Evolutionary conservation across 2,329 filamentous ascomycete genomes (phyloP), one percentile per base, ranked within the genome.

Genomic region (Hypoxylon sp.): DNA sequence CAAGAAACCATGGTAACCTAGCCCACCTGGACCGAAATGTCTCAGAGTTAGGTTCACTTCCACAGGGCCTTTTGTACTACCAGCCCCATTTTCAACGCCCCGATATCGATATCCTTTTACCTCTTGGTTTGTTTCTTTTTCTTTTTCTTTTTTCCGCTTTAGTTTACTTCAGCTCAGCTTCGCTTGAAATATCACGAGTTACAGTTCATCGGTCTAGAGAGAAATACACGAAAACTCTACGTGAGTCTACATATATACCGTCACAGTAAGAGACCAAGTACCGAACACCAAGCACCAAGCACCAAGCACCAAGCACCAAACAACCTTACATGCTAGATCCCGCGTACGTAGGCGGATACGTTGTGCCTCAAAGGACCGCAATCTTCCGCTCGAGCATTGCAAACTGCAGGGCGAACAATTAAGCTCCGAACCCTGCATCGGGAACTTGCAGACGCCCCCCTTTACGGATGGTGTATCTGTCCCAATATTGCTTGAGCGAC

Each of bases 351-450:
- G 40, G 36, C 51, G 51, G 51, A 29, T 55, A 48, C 8, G 34
- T 30, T 51, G 45, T 59, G 38, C 30, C 26, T 52, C 44, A 15
- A 7, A 35, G 15, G 15, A 44, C 26, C 27, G 41, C 44, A 52
- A 42, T 46, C 4, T 44, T 32, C 47, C 43, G 43, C 29, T 16
- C 29, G 41, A 37, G 35, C 26, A 5, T 25, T 42, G 43, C 35
- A 40, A 52, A 48, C 26, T 16, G 37, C 19, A 45, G 34, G 45
- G 21, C 46, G 48, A 35, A 17, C 47, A 44, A 35, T 59, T 51
- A 56, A 53, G 49, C 44, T 56, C 52, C 48, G 49, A 34, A 27
- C 29, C 48, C 31, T 45, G 56, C 41, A 15, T 48, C 56, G 56
- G 52, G 29, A 45, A 46, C 42, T 19, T 38, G 40, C 52, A 57